Evolutionary conservation across 352 stramenopile genomes (phyloP).

Genomic region (Phytophthora tubulina): DNA sequence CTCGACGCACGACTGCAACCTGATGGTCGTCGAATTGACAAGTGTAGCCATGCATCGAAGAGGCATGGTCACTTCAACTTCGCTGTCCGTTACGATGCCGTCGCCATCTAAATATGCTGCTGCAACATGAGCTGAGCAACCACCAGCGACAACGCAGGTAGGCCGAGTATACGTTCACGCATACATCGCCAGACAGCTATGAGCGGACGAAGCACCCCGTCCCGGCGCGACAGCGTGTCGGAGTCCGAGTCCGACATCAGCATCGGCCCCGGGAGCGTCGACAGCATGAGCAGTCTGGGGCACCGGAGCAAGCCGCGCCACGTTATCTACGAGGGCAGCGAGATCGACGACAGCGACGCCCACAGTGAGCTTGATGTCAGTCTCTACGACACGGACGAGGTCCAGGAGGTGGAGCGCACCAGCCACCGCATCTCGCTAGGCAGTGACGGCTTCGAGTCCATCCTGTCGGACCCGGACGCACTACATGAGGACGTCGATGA

Average conservation of each 20-base stretch:
- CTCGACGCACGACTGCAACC: slow-evolving; percentile 21
- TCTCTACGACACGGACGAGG: slow-evolving; percentile 69
- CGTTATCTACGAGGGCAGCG: slow-evolving; percentile 40
- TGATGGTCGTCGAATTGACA: slow-evolving; percentile 16
- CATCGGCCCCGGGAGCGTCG: slow-evolving; percentile 34
- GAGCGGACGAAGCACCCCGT: slow-evolving; percentile 25
- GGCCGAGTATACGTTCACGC: no score
- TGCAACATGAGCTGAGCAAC: not conserved
- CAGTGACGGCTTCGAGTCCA: slow-evolving; percentile 42
- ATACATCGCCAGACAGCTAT: not conserved
- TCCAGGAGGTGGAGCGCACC: slow-evolving; percentile 23
- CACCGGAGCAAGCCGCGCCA: slow-evolving; percentile 29
- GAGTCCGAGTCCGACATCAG: slow-evolving; percentile 40
- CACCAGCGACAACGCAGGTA: no score
- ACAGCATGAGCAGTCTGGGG: slow-evolving; percentile 27
- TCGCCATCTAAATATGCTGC: slow-evolving; percentile 20
- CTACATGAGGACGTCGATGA: slow-evolving; percentile 28
- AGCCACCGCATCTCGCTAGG: slow-evolving; percentile 43
- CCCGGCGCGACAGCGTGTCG: slow-evolving; percentile 25
- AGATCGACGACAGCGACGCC: slow-evolving; percentile 44
- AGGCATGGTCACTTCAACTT: slow-evolving; percentile 26
- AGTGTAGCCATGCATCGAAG: slow-evolving; percentile 28
- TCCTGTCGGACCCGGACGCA: slow-evolving; percentile 24
- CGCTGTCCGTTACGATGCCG: slow-evolving; percentile 21
- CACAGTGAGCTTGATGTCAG: slow-evolving; percentile 72